Evolutionary conservation across 1,139 yeast genomes (phyloP), one percentile per base, ranked within the genome.

Genomic region (Suhomyces anneliseae): DNA sequence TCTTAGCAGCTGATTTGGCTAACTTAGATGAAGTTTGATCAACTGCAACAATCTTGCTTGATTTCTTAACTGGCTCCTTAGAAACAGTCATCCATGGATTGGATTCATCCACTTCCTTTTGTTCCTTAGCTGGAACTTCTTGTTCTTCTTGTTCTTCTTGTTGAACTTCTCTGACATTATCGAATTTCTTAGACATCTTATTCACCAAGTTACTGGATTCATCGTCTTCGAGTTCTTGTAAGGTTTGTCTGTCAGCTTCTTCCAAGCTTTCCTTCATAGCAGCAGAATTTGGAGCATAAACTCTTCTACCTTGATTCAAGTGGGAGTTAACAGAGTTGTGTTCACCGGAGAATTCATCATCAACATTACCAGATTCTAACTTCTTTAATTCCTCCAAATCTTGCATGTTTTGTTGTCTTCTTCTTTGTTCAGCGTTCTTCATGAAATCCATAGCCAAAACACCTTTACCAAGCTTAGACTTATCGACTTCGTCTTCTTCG

Each of bases 381-480:
- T 68, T 72, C 54, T 78, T 76, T 50, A 90, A 63, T 42, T 70
- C 70, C 46, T 76, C 81, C 41, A 85, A 62, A 37, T 79, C 78
- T 53, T 75, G 73, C 46, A 74, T 66, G 62, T 87, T 87, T 39
- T 76, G 79, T 49, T 76, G 74, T 49, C 70, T 78, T 54, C 80
- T 78, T 58, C 82, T 78, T 43, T 82, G 84, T 54, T 85, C 93
- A 2, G 97, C 97, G 53, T 85, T 87, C 56, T 79, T 84, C 97
- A 92, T 90, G 65, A 93, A 93, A 55, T 90, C 95, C 98, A 93
- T 93, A 40, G 83, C 87, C 72, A 92, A 70, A 27, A 93, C 85
- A 50, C 98, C 97, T 64, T 90, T 90, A 15, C 95, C 95, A 24
- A 87, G 66, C 27, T 71, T 70, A 42, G 71, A 67, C 40, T 75